phyloP scores from a whole-genome alignment of 345 rosid genomes.

The Anastatica hierochuntica region DNA sequence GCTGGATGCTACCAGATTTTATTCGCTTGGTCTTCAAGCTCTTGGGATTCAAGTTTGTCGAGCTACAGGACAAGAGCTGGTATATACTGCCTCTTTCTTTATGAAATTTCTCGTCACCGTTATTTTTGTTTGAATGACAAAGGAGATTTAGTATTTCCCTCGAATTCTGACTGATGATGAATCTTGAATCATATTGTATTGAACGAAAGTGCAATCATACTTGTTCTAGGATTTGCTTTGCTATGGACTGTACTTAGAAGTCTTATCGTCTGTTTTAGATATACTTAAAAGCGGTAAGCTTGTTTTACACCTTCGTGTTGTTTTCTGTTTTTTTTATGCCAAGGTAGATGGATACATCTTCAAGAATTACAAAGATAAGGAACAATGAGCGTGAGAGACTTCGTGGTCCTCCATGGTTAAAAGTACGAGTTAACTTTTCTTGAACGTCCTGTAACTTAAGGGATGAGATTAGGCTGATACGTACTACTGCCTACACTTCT shows the following conservation, averaged over 20 bases:
- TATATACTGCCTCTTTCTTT: conserved; percentile 24
- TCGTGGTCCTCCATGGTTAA: conserved; percentile 92
- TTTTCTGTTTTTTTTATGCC: conserved; percentile 32
- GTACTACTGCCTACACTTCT: conserved; percentile 1
- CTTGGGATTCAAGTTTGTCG: conserved; percentile 96
- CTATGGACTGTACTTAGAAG: too few species aligned
- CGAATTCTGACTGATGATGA: background rate
- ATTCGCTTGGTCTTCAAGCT: conserved; percentile 81
- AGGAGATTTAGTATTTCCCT: background rate
- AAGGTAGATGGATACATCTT: conserved; percentile 92
- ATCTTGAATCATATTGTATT: background rate
- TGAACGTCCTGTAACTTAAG: background rate
- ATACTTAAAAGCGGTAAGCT: too few species aligned
- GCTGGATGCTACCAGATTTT: conserved; percentile 94
- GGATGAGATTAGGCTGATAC: background rate
- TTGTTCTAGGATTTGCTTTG: too few species aligned
- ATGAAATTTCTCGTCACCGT: background rate
- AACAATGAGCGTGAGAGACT: conserved; percentile 87
- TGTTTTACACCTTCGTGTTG: too few species aligned
- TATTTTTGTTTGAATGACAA: background rate
- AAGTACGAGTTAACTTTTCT: conserved; percentile 37
- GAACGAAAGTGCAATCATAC: background rate
- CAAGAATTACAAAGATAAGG: conserved; percentile 93
- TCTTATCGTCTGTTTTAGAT: too few species aligned
- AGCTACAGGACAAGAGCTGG: conserved; percentile 99